These are phyloP conservation scores for Saccharomyces eubayanus DNA, from an alignment of 805 yeast species.

Conservation along the genomic window DNA sequence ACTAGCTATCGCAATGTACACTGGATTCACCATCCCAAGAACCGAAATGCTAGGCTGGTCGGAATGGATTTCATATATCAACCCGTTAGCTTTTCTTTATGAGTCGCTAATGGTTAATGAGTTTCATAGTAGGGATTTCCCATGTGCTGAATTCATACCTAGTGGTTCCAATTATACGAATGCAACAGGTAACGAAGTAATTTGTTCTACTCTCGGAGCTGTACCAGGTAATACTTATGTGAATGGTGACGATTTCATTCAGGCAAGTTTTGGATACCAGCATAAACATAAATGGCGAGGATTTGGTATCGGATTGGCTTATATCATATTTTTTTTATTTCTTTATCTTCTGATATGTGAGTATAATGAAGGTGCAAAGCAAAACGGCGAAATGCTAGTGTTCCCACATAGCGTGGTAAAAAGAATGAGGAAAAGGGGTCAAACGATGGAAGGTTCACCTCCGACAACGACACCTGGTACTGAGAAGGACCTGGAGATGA, in stretches of 20 bases:
- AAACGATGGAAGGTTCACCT: background rate
- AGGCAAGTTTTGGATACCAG: constrained; percentile 33
- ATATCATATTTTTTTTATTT: constrained; percentile 40
- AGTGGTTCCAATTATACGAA: constrained; percentile 34
- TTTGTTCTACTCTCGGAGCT: constrained; percentile 47
- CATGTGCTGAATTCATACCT: constrained; percentile 34
- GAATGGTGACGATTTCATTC: constrained; percentile 40
- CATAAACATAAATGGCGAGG: constrained; percentile 46
- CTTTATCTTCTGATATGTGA: constrained; percentile 43
- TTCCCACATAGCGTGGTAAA: constrained; percentile 41
- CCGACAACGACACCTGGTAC: background rate
- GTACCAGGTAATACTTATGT: constrained; percentile 38
- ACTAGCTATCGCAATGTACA: constrained; percentile 30
- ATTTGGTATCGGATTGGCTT: constrained; percentile 47
- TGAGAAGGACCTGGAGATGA: constrained; percentile 1
- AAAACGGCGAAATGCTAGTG: constrained; percentile 51
- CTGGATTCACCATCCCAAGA: constrained; percentile 38
- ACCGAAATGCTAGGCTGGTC: constrained; percentile 38
- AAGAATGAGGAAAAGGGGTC: constrained; percentile 35
- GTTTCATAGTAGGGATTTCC: constrained; percentile 30
- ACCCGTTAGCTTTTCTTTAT: constrained; percentile 35
- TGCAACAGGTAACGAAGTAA: constrained; percentile 13
- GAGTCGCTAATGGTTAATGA: constrained; percentile 38
- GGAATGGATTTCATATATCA: constrained; percentile 36
- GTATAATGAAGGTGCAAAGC: constrained; percentile 41